A percentile compares a stretch with the other conserved stretches of the same genome.
phyloP scores from a whole-genome alignment of 768 basidiomycete genomes.

The Sutorius australiensis region DNA sequence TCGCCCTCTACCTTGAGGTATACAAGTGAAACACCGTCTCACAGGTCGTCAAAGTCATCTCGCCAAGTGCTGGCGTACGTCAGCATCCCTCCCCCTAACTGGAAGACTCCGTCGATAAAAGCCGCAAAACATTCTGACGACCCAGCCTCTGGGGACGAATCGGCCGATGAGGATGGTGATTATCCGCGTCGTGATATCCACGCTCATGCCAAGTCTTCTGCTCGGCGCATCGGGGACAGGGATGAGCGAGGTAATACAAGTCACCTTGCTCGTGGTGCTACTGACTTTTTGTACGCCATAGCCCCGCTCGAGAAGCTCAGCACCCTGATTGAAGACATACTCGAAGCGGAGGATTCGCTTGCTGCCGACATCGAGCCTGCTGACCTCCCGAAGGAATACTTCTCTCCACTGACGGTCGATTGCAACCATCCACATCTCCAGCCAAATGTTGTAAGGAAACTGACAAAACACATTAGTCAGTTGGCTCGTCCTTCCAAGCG shows the following conservation, averaged over 20 bases:
- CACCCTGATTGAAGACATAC: constrained; percentile 77
- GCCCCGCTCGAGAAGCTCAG: constrained; percentile 74
- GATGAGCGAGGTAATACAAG: constrained; percentile 61
- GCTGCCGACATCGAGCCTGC: constrained; percentile 50
- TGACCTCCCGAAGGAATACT: constrained; percentile 58
- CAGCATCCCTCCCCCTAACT: constrained; percentile 27
- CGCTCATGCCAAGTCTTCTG: constrained; percentile 46
- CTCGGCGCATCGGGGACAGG: constrained; percentile 64
- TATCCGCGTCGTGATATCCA: constrained; percentile 22
- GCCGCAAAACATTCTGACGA: constrained; percentile 28
- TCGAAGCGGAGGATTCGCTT: constrained; percentile 74
- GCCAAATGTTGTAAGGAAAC: constrained; percentile 56
- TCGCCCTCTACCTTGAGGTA: constrained; percentile 12
- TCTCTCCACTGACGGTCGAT: constrained; percentile 59
- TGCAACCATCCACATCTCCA: constrained; percentile 58
- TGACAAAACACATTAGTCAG: constrained; percentile 66
- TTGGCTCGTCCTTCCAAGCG: constrained; percentile 67
- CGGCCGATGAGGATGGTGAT: constrained; percentile 41
- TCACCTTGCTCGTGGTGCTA: neutral
- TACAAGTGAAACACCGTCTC: constrained; percentile 24
- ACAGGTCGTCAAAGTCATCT: constrained; percentile 27
- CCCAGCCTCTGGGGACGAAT: constrained; percentile 54
- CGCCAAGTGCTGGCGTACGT: constrained; percentile 34
- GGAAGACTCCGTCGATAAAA: constrained; percentile 29
- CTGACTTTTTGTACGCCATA: constrained; percentile 21